phyloP scores from a whole-genome alignment of 345 rosid species.

The Balakata baccata region DNA sequence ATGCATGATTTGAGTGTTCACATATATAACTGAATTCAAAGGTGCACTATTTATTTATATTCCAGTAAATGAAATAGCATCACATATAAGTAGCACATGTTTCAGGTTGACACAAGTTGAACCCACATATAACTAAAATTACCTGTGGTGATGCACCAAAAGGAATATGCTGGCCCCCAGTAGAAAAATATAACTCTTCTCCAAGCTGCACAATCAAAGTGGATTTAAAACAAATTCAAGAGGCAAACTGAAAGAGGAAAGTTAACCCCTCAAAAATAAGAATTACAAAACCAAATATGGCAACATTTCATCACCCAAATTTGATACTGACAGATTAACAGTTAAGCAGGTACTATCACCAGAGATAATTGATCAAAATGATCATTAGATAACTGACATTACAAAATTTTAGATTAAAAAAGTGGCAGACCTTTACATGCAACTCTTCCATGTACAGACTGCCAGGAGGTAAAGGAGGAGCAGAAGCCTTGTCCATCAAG shows the following conservation, averaged over 20 bases:
- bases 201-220: slow-evolving; percentile 58
- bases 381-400: slow-evolving; percentile 1
- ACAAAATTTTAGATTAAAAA: slow-evolving; percentile 4
- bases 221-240: background rate
- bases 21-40: background rate
- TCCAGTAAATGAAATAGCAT: background rate
- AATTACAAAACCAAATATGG: background rate
- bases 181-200: slow-evolving; percentile 66
- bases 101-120: background rate
- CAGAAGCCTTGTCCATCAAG: slow-evolving; percentile 75
- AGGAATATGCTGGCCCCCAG: slow-evolving; percentile 87
- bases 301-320: background rate
- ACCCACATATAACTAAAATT: slow-evolving; percentile 21
- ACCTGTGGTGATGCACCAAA: slow-evolving; percentile 99
- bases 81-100: background rate
- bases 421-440: slow-evolving; percentile 65
- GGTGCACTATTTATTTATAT: background rate
- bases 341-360: slow-evolving; percentile 13
- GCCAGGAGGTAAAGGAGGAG: slow-evolving; percentile 69
- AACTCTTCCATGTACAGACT: slow-evolving; percentile 96
- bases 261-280: background rate
- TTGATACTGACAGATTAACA: slow-evolving; percentile 7
- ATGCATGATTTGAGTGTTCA: background rate
- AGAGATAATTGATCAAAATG: slow-evolving; percentile 8
- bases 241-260: background rate